Evolutionary conservation across 345 rosid species (phyloP), one percentile per base, ranked within the genome.

Genomic region (Eucalyptus cloeziana): DNA sequence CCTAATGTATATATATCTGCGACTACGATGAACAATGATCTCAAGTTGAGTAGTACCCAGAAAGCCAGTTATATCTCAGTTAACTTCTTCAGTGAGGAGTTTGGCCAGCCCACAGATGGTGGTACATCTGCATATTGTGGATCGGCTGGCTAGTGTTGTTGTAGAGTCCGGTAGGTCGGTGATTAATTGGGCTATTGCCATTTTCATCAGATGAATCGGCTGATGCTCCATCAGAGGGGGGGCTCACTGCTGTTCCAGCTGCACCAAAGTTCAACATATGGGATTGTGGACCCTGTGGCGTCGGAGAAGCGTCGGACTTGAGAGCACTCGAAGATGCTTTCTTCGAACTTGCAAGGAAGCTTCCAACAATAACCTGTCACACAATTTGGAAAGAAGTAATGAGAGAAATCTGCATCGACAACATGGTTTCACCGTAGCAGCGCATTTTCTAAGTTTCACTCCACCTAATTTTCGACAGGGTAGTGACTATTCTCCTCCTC

Each of bases 161-260:
- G 88, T 92, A 94, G 54, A 91, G 88, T 89, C 92, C 94, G 5
- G 94, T 51, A n/a, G 88, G 89, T 19, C 92, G 90, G 87, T 91
- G 91, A 88, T 93, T 91, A 47, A 93, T 87, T 40, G 96, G 95
- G 89, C 96, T 94, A 88, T 91, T 91, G 22, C 95, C 98, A 43
- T 96, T 94, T 49, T 94, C 97, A 47, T 94, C 98, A 10, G 98
- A 97, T 44, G 99, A 96, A 64, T 94, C 97, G 8, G 98, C 96
- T 6, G 99, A 94, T 43, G 90, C 94, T 56, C 96, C 98, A 76
- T 95, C 96, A 51, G 99, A 94, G 33, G 93, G 91, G 85, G 97
- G 94, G 90, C 97, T 98, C 37, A 91, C 91, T 6, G 90, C 88
- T 69, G 93, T 91, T 85, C 90, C 88, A 49, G 95, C 91, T n/a